Base-by-base conservation (phyloP, 2,329 filamentous ascomycete species). In the Colletotrichum eremochloae region DNA sequence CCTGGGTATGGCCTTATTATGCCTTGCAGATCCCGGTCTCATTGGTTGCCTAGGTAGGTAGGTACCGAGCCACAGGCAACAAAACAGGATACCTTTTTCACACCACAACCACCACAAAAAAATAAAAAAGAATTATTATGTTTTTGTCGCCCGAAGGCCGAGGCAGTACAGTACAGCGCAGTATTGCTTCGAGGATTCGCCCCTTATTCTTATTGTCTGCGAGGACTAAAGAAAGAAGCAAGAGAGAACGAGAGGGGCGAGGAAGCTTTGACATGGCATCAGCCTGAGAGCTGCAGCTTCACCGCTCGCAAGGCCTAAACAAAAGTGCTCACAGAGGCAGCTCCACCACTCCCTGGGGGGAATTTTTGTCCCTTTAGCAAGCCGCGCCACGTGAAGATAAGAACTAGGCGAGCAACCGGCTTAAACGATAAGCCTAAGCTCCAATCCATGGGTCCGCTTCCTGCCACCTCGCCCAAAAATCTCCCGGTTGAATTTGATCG, bases 381-480 rank as follows among this genome's bases (percentile, higher is more conserved):
- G 58, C 61, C 24, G 42, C 42, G 68, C 68, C 68, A 71, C 64
- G 68, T 71, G 64, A 71, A 71, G 68, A 68, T 68, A 71, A 71
- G 67, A 53, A 55, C 38, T 29, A 66, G 62, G 44, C 53, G 44
- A 38, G 31, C 65, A 52, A 24, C 52, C 58, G 65, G 52, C 50
- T 68, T 20, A 31, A 53, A 71, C 68, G 64, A 71, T 63, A 71
- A 63, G 68, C 68, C 57, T 44, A 60, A 71, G 69, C 65, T 71
- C 69, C 69, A 57, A 61, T 44, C 38, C 48, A 33, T 60, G 55
- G 66, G 55, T 56, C 70, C 66, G 66, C 67, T 70, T 72, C 70
- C 70, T 72, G 70, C 70, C 70, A 72, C 70, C 70, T 72, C 60
- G 61, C 66, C 69, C 69, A 69, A 70, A 72, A 72, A 70, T 50